Evolutionary conservation across 345 rosid genomes (phyloP).

Genomic region (Ceriops zippeliana): DNA sequence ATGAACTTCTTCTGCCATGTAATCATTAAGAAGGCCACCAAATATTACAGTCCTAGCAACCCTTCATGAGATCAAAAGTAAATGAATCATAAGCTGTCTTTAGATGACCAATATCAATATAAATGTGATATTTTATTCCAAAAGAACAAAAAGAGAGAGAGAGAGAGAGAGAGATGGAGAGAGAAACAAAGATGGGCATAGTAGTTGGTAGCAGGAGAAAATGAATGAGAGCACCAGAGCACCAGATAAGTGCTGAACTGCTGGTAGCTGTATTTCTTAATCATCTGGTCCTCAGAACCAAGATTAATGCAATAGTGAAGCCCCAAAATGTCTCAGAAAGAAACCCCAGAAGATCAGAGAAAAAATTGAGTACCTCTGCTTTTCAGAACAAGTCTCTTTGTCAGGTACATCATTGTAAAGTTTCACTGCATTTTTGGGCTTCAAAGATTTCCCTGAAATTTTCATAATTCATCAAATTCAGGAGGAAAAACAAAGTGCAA

Average conservation of each 20-base stretch:
- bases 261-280: no score
- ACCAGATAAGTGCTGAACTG: no score
- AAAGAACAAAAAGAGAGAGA: no score
- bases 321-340: slow-evolving; percentile 1
- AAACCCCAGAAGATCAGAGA: not conserved
- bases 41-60: slow-evolving; percentile 85
- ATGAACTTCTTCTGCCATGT: slow-evolving; percentile 74
- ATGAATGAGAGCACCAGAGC: no score
- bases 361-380: slow-evolving; percentile 63
- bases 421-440: slow-evolving; percentile 44
- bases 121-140: no score
- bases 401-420: slow-evolving; percentile 49
- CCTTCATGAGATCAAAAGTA: slow-evolving; percentile 38
- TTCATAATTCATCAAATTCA: slow-evolving; percentile 27
- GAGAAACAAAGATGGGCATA: no score
- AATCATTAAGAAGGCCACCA: slow-evolving; percentile 71
- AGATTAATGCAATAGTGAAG: not conserved
- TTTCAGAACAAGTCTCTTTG: slow-evolving; percentile 71
- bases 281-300: not conserved
- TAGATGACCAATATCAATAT: not conserved
- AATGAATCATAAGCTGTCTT: not conserved
- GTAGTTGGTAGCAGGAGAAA: no score
- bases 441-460: slow-evolving; percentile 40
- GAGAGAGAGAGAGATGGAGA: no score
- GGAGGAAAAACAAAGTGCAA: slow-evolving; percentile 4